phyloP scores from a whole-genome alignment of 1,139 yeast genomes.

The Geotrichum australiense region DNA sequence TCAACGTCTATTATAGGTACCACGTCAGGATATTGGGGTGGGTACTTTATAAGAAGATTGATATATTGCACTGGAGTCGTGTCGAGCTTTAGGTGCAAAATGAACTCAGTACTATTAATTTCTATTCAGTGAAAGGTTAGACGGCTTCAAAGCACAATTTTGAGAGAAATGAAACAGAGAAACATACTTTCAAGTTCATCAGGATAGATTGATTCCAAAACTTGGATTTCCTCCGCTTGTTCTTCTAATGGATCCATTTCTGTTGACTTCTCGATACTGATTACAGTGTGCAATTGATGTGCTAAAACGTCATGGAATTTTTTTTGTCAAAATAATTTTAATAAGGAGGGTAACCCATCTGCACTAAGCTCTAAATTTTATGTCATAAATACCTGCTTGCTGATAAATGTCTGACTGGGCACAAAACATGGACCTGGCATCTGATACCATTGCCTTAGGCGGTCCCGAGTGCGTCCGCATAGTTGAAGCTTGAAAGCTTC shows the following conservation, averaged over 20 bases:
- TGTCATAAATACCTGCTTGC: too few species aligned
- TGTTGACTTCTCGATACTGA: too few species aligned
- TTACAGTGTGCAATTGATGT: neutral
- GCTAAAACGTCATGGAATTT: neutral
- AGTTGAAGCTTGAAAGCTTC: too few species aligned
- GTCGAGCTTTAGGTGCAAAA: slow-evolving; percentile 44
- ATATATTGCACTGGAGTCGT: slow-evolving; percentile 49
- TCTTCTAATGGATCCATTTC: slow-evolving; percentile 43
- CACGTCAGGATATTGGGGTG: slow-evolving; percentile 64
- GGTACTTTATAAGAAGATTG: slow-evolving; percentile 54
- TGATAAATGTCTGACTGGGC: too few species aligned
- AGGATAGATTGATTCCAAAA: slow-evolving; percentile 84
- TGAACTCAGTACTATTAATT: slow-evolving; percentile 30
- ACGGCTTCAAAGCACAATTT: slow-evolving; percentile 14
- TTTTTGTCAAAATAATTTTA: too few species aligned
- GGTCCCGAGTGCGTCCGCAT: too few species aligned
- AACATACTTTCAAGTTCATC: slow-evolving; percentile 55
- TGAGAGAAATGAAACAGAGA: slow-evolving; percentile 25
- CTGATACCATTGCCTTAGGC: too few species aligned
- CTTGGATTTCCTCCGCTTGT: slow-evolving; percentile 68
- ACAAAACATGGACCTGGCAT: too few species aligned
- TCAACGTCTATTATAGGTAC: slow-evolving; percentile 49
- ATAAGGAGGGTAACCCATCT: too few species aligned
- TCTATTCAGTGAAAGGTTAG: slow-evolving; percentile 15
- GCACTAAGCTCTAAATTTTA: too few species aligned